Percentiles rank a stretch among this genome's conserved stretches.
Evolutionary conservation across 2,329 filamentous ascomycete species (phyloP).

Genomic region (Paecilomyces formosus): DNA sequence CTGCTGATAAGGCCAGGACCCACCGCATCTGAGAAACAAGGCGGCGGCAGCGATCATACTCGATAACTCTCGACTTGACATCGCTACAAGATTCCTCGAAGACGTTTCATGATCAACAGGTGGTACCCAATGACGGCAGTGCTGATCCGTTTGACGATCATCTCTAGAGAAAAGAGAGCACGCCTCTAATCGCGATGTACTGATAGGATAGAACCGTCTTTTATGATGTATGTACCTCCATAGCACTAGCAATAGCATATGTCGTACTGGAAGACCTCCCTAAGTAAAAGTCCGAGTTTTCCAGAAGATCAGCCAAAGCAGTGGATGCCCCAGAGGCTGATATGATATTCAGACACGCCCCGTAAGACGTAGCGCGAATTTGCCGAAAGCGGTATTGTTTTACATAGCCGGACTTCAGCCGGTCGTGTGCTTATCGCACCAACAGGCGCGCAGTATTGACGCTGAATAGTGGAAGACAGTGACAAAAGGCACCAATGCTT

Average conservation of each 20-base stretch:
- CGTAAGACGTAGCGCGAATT: conserved; percentile 1
- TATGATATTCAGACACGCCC: background rate
- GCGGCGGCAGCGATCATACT: background rate
- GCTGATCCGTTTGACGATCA: too few relatives aligned
- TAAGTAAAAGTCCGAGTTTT: background rate
- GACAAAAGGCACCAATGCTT: background rate
- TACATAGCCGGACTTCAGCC: background rate
- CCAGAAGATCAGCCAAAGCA: background rate
- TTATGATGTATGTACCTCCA: background rate
- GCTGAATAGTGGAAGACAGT: background rate
- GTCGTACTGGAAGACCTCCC: background rate
- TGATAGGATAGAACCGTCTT: background rate
- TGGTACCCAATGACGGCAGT: too few relatives aligned
- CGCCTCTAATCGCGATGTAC: background rate
- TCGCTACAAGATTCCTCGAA: background rate
- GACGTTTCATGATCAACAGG: background rate
- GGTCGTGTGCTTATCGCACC: background rate
- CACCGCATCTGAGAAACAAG: background rate
- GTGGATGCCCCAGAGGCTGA: background rate
- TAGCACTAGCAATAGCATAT: background rate
- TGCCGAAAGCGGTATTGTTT: conserved; percentile 8
- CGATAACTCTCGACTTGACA: background rate
- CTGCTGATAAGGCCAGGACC: background rate
- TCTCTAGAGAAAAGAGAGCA: background rate
- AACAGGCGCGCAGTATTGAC: background rate